These are phyloP conservation scores for Cyphellophora europaea DNA, from an alignment of 2,329 filamentous ascomycete genomes.

Conservation along the genomic window DNA sequence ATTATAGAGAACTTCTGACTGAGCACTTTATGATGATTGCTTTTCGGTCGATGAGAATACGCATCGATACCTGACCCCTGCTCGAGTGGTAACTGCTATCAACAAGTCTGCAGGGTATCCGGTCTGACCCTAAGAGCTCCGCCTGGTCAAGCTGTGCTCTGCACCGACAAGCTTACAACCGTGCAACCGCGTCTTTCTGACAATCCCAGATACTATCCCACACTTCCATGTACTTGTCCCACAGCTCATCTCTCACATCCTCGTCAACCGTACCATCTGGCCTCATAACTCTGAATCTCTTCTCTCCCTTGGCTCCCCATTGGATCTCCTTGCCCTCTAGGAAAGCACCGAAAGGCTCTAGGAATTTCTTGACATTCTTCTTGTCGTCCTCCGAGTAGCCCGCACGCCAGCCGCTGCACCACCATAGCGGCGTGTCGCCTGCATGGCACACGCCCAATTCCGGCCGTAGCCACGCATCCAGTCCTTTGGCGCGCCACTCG, in stretches of 20 bases:
- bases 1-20: too few relatives aligned
- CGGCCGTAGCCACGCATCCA: conserved; percentile 15
- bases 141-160: too few relatives aligned
- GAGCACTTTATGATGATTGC: too few relatives aligned
- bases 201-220: conserved; percentile 15
- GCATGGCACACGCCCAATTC: conserved; percentile 17
- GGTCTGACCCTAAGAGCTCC: too few relatives aligned
- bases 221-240: conserved; percentile 15
- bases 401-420: conserved; percentile 15
- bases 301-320: conserved; percentile 3
- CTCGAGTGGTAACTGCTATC: too few relatives aligned
- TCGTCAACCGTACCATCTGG: conserved; percentile 11
- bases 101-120: too few relatives aligned
- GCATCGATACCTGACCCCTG: too few relatives aligned
- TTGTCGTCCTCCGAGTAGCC: conserved; percentile 15
- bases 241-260: conserved; percentile 15
- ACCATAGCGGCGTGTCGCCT: conserved; percentile 18
- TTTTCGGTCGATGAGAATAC: too few relatives aligned
- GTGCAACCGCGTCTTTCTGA: conserved; percentile 9
- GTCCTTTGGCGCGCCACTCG: conserved; percentile 15
- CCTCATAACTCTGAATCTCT: conserved; percentile 11
- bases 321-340: conserved; percentile 11
- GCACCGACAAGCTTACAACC: too few relatives aligned
- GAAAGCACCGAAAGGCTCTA: conserved; percentile 17
- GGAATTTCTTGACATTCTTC: conserved; percentile 8